These are phyloP conservation scores for Taxillus chinensis DNA, from an alignment of 164 flowering plant species.

Conservation along the genomic window DNA sequence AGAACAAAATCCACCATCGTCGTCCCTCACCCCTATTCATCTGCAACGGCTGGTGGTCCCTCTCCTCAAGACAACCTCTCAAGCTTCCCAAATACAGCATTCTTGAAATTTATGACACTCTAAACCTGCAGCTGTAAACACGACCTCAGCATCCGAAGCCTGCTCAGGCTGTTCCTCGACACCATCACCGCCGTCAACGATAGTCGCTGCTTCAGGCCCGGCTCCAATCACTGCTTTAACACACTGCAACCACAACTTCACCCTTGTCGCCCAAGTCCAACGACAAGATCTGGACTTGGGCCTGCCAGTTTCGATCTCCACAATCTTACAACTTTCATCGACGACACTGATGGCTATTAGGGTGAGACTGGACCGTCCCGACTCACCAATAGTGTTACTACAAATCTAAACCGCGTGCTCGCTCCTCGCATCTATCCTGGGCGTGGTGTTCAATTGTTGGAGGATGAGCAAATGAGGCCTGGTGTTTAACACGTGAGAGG, in stretches of 20 bases:
- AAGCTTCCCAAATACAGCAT: constrained; percentile 44
- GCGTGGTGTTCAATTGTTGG: too few species aligned
- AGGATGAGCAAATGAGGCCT: too few species aligned
- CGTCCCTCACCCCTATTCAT: not conserved
- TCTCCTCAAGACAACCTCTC: constrained; percentile 15
- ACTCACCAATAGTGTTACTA: constrained; percentile 56
- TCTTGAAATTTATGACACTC: constrained; percentile 37
- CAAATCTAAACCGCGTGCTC: constrained; percentile 41
- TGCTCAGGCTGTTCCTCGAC: constrained; percentile 38
- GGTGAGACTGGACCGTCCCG: constrained; percentile 21
- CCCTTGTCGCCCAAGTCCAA: constrained; percentile 26
- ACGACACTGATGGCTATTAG: not conserved
- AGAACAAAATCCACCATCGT: too few species aligned
- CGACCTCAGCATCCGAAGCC: constrained; percentile 38
- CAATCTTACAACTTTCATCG: constrained; percentile 43
- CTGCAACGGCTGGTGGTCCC: constrained; percentile 13
- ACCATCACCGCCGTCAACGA: constrained; percentile 44
- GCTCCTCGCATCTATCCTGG: constrained; percentile 59
- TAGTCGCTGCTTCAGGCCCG: constrained; percentile 25
- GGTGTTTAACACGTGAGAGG: too few species aligned
- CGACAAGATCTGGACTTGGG: constrained; percentile 34
- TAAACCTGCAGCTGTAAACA: constrained; percentile 28
- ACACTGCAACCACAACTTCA: constrained; percentile 51
- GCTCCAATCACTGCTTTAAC: constrained; percentile 43
- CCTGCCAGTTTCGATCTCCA: constrained; percentile 44